Evolutionary conservation across 1,284 basidiomycete genomes (phyloP).

Genomic region (Neolentinus lepideus): DNA sequence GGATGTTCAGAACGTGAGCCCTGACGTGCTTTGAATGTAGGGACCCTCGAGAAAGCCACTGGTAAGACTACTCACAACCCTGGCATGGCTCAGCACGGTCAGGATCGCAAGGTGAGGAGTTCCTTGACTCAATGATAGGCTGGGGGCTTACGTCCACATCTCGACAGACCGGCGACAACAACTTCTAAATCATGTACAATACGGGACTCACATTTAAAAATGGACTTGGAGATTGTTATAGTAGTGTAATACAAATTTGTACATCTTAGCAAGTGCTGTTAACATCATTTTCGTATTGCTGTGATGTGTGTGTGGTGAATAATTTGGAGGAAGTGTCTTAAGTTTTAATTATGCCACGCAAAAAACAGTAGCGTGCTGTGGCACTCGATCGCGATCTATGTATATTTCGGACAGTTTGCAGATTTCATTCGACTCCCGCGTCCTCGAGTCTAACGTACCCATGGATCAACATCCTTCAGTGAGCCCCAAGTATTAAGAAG

Average conservation of each 20-base stretch:
- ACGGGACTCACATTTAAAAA: neutral
- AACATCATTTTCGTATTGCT: too few relatives aligned
- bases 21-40: slow-evolving; percentile 8
- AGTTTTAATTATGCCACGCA: too few relatives aligned
- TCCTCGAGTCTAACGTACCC: slow-evolving; percentile 81
- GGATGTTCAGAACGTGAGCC: too few relatives aligned
- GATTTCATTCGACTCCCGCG: slow-evolving; percentile 79
- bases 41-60: slow-evolving; percentile 17
- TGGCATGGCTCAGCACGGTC: slow-evolving; percentile 13
- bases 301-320: neutral
- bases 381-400: too few relatives aligned
- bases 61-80: slow-evolving; percentile 15
- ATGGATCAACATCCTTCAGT: neutral
- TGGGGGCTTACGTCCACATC: neutral
- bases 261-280: too few relatives aligned
- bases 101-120: slow-evolving; percentile 14
- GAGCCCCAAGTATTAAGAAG: neutral
- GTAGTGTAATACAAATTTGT: neutral
- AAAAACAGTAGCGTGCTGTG: too few relatives aligned
- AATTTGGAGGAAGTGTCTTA: too few relatives aligned
- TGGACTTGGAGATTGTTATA: neutral
- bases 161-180: neutral
- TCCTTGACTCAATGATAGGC: neutral
- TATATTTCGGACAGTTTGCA: neutral
- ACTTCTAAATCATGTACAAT: neutral